Evolutionary conservation across 345 rosid genomes (phyloP), one percentile per base, ranked within the genome.

Genomic region (Trapa incisa): DNA sequence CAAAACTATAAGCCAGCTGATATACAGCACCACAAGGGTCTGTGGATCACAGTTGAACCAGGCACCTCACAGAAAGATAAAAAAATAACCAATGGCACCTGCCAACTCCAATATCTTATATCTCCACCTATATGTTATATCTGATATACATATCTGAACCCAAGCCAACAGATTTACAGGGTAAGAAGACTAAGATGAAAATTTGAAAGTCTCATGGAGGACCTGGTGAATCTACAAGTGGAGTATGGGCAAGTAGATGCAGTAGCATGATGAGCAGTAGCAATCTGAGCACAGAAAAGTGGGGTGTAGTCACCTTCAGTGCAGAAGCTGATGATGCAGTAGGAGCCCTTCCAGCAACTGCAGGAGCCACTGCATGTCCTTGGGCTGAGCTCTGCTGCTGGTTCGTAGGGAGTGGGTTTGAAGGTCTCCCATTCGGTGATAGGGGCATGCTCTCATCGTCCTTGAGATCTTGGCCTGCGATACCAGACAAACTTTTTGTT

Each of bases 341-440:
- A 38, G 87, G 86, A 64, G 98, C 81, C 73, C 84, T 85, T 69
- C 94, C 91, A 2, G 98, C 96, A 43, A 86, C 76, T n/a, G 91
- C 96, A 39, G 98, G 98, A 45, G 95, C 75, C 63, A 86, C 89
- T 3, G 92, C 98, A 50, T 68, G 83, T 62, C 82, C 80, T 35
- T 82, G 74, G 0, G 75, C 78, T 42, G 71, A 61, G 56, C 78
- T 80, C 73, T 83, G 91, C 60, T 89, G 89, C 79, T 85, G 89
- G 6, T 85, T 89, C 42, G 95, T 79, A 35, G 98, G 96, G 67
- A 89, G 75, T 7, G 89, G 87, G 68, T 76, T 75, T 37, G 76
- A 66, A 1, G 86, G 69, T 72, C 82, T 72, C 32, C 79, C 85
- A 12, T 63, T 72, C 4, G 87, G 86, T 54, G 82, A 65, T 35